Conservation (phyloP, 2,329 filamentous ascomycete species). For the Laburnicola sp. region DNA sequence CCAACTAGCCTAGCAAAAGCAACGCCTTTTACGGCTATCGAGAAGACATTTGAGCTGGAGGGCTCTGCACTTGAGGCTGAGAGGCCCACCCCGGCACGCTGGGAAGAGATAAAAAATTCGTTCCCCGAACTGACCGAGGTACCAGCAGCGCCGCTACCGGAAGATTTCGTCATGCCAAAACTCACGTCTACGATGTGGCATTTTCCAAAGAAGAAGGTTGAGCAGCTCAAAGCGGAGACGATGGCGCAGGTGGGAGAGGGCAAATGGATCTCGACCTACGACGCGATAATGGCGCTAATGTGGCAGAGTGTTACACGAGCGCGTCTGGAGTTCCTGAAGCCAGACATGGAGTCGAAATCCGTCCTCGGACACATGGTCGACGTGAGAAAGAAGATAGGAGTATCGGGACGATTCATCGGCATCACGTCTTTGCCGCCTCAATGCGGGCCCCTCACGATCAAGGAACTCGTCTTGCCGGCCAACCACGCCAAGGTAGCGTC, state of each 20-base stretch:
- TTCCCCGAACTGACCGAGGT: constrained; percentile 14
- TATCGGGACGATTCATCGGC: not conserved
- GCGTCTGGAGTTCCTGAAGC: not conserved
- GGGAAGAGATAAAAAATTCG: not conserved
- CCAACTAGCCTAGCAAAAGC: too few species aligned
- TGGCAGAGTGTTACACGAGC: constrained; percentile 1
- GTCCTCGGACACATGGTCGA: not conserved
- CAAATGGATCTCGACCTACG: constrained; percentile 7
- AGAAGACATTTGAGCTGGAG: not conserved
- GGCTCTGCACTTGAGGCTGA: not conserved
- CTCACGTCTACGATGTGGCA: constrained; percentile 15
- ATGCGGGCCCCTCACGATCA: not conserved
- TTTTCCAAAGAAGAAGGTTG: constrained; percentile 2
- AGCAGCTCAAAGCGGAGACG: not conserved
- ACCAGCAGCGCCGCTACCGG: constrained; percentile 20
- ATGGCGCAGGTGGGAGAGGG: not conserved
- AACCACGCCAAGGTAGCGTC: not conserved
- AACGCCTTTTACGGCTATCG: too few species aligned
- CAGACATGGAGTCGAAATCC: not conserved
- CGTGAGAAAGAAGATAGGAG: not conserved
- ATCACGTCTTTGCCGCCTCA: too few species aligned
- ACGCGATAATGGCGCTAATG: constrained; percentile 6
- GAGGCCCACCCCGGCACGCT: not conserved
- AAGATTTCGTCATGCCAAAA: constrained; percentile 27
- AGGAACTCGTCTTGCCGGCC: not conserved